Percentiles rank a stretch among this genome's conserved stretches.
Evolutionary conservation across 2,329 filamentous ascomycete species (phyloP).

Genomic region (Sclerotinia borealis): DNA sequence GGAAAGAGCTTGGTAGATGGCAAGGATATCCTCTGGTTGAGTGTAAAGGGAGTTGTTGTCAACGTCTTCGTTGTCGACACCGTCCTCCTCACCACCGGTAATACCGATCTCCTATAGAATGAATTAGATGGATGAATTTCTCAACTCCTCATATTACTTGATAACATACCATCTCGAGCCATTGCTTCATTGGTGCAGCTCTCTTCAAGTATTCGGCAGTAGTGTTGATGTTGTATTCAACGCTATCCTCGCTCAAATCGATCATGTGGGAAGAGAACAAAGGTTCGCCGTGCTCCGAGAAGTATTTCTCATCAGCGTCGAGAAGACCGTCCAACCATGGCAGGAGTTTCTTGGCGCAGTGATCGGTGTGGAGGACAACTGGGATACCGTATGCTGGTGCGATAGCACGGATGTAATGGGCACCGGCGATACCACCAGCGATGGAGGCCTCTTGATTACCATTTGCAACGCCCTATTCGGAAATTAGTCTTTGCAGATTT

Average conservation of each 20-base stretch:
- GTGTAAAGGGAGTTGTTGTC: constrained; percentile 98
- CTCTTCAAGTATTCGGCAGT: constrained; percentile 92
- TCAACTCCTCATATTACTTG: not conserved
- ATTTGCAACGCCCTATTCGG: constrained; percentile 64
- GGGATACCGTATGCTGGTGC: constrained; percentile 84
- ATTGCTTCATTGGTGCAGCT: constrained; percentile 94
- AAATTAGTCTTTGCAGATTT: constrained; percentile 12
- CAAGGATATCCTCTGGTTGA: constrained; percentile 91
- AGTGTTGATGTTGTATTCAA: constrained; percentile 86
- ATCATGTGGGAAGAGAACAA: constrained; percentile 99
- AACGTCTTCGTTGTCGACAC: constrained; percentile 96
- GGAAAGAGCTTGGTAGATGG: constrained; percentile 80
- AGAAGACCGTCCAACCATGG: constrained; percentile 97
- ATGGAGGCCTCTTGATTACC: constrained; percentile 82
- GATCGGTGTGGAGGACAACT: constrained; percentile 92
- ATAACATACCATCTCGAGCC: constrained; percentile 83
- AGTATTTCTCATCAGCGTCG: constrained; percentile 88
- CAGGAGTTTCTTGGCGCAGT: constrained; percentile 98
- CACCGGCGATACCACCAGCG: constrained; percentile 78
- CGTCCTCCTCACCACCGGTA: constrained; percentile 95
- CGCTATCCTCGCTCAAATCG: constrained; percentile 86
- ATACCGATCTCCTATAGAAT: constrained; percentile 68
- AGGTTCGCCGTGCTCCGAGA: constrained; percentile 87
- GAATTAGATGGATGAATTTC: constrained; percentile 9
- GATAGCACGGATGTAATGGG: constrained; percentile 87